A percentile compares a stretch with the other conserved stretches of the same genome.
Evolutionary conservation across 139 green algal species (phyloP).

Genomic region (Ettlia oleoabundans): DNA sequence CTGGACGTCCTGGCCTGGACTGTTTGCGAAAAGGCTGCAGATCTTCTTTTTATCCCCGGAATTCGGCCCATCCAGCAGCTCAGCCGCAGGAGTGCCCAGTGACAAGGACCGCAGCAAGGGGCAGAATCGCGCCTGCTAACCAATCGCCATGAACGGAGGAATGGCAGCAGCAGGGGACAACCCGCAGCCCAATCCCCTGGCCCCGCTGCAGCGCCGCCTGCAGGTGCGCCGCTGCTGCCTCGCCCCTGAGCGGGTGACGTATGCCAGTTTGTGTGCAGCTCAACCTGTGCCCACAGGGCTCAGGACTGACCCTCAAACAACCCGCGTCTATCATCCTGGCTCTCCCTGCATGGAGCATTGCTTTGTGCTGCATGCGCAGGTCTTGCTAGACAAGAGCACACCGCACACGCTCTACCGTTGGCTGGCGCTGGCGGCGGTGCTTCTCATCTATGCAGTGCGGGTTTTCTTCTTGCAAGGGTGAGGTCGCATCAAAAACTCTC

Average conservation of each 20-base stretch:
- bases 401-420: constrained; percentile 81
- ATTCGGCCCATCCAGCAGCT: no score
- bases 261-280: no score
- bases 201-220: background rate
- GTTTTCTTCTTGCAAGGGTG: constrained; percentile 73
- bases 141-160: constrained; percentile 4
- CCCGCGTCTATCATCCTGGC: no score
- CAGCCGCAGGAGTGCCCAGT: no score
- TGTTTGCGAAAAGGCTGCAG: no score
- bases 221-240: constrained; percentile 14
- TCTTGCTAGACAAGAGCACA: constrained; percentile 81
- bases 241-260: background rate
- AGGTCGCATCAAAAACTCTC: background rate
- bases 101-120: no score
- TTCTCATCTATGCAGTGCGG: constrained; percentile 81
- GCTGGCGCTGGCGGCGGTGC: constrained; percentile 59
- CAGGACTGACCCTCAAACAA: no score
- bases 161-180: background rate
- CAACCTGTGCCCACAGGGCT: no score
- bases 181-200: constrained; percentile 13
- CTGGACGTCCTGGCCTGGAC: no score
- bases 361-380: constrained; percentile 53
- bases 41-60: no score
- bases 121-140: no score
- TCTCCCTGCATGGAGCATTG: background rate